A percentile compares a stretch with the other conserved stretches of the same genome.
Conservation (phyloP, 2,329 filamentous ascomycete genomes). For the Tolypocladium pustulatum region DNA sequence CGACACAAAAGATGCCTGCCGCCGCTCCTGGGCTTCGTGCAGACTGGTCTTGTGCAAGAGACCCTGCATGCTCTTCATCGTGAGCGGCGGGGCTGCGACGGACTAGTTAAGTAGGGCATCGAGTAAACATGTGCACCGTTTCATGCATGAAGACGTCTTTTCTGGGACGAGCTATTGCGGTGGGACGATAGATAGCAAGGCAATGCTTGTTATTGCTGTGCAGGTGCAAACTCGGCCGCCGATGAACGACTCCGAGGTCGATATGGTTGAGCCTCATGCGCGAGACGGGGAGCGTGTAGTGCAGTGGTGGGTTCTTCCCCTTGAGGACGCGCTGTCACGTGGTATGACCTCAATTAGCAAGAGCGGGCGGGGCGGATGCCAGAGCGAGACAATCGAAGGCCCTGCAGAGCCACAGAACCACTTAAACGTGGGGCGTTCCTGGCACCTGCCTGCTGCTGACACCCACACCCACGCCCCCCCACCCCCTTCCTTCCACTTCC, state of each 20-base stretch:
- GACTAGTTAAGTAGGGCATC: neutral
- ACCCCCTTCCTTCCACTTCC: neutral
- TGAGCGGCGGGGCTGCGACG: conserved; percentile 3
- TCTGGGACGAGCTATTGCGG: neutral
- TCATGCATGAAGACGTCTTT: neutral
- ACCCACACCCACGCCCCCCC: neutral
- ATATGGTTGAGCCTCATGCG: neutral
- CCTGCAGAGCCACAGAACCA: conserved; percentile 9
- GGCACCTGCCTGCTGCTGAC: conserved; percentile 10
- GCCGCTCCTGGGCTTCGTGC: conserved; percentile 29
- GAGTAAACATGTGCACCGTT: neutral
- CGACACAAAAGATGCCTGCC: conserved; percentile 24
- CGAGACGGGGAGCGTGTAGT: neutral
- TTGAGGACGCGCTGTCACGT: conserved; percentile 16
- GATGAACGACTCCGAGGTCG: neutral
- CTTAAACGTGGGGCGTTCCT: conserved; percentile 26
- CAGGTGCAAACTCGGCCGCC: neutral
- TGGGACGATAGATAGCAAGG: neutral
- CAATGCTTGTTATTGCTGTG: neutral
- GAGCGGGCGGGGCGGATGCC: neutral
- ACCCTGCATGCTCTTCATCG: conserved; percentile 29
- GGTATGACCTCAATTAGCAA: neutral
- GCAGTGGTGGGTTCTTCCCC: neutral
- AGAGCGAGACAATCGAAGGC: neutral
- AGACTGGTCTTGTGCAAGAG: conserved; percentile 40